Percentiles rank a stretch among this genome's conserved stretches.
These are phyloP conservation scores for Russula abietina DNA, from an alignment of 768 basidiomycete genomes.

Conservation along the genomic window DNA sequence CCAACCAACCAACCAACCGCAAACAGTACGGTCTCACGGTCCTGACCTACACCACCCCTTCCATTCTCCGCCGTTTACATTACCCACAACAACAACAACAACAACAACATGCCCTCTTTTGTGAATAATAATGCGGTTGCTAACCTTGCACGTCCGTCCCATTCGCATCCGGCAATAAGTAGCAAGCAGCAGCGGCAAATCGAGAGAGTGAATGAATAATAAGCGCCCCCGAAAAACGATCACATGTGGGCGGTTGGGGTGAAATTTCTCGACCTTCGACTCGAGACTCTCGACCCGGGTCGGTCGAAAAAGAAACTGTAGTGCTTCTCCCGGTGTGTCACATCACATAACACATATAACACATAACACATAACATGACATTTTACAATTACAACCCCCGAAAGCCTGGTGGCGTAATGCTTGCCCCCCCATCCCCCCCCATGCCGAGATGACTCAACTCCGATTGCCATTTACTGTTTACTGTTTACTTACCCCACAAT, in stretches of 20 bases:
- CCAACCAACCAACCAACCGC: no score
- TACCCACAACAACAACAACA: no score
- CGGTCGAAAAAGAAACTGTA: not conserved
- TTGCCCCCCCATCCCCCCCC: no score
- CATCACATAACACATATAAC: no score
- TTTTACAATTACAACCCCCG: slow-evolving; percentile 2
- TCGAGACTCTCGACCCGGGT: no score
- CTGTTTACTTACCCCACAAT: slow-evolving; percentile 7
- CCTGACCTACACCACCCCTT: not conserved
- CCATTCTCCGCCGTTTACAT: slow-evolving; percentile 1
- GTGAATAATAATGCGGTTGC: not conserved
- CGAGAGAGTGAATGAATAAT: not conserved
- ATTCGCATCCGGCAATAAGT: not conserved
- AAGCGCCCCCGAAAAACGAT: not conserved
- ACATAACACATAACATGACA: no score
- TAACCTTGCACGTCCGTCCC: not conserved
- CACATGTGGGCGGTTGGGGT: slow-evolving; percentile 5
- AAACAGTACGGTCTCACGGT: not conserved
- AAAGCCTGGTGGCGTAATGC: slow-evolving; percentile 21
- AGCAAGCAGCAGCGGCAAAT: slow-evolving; percentile 1
- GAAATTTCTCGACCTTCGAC: no score
- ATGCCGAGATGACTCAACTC: not conserved
- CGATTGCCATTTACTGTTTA: not conserved
- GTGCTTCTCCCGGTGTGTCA: not conserved
- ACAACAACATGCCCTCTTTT: no score